Evolutionary conservation across 305 asterid genomes (phyloP).

Genomic region (Solanum hybrid): DNA sequence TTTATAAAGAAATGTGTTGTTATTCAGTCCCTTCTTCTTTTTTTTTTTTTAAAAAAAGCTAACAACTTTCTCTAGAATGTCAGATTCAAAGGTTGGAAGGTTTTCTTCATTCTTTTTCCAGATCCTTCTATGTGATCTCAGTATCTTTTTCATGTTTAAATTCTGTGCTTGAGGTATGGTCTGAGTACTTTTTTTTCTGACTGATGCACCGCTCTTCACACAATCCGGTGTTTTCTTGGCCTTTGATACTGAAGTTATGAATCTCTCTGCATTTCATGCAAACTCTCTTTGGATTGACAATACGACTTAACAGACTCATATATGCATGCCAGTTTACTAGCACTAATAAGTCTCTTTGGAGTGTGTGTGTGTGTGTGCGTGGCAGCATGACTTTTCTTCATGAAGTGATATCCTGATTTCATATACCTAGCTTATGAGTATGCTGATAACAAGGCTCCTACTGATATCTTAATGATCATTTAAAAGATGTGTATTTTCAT

Average conservation of each 20-base stretch:
- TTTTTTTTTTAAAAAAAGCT: neutral
- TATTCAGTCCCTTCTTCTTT: neutral
- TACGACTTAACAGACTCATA: neutral
- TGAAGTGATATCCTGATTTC: neutral
- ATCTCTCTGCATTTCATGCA: neutral
- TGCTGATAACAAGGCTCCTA: neutral
- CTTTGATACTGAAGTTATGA: neutral
- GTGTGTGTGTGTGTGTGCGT: neutral
- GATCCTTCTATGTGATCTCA: neutral
- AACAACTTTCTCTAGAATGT: neutral
- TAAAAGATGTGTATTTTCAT: neutral
- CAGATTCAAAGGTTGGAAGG: neutral
- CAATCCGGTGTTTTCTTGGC: neutral
- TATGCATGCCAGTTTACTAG: neutral
- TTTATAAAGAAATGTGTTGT: neutral
- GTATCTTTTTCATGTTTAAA: neutral
- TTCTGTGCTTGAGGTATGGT: neutral
- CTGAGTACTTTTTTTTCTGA: neutral
- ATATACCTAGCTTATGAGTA: neutral
- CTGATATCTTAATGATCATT: neutral
- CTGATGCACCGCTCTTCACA: neutral
- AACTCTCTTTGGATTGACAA: neutral
- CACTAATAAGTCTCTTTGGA: neutral
- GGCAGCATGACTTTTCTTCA: neutral
- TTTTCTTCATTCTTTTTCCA: neutral